Base-by-base conservation (phyloP, 768 basidiomycete species). In the Tricholoma terreum region DNA sequence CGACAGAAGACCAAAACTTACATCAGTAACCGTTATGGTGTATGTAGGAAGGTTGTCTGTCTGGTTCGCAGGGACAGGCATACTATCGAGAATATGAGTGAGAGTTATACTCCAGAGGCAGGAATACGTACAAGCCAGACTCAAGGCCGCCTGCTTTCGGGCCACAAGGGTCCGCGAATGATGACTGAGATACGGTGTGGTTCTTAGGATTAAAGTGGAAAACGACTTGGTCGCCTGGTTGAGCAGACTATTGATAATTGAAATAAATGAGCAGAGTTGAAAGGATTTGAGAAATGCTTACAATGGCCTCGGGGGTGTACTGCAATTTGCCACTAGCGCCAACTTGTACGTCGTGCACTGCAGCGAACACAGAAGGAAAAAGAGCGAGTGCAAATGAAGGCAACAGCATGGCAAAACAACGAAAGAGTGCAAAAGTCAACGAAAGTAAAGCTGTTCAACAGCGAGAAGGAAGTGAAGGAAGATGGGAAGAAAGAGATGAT, bases 201-300 rank as follows among this genome's bases (percentile, higher is more conserved):
- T 84, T 84, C 65, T 79, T 83, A 40, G 80, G 78, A 57, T 80
- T 71, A 73, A 85, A 86, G 58, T 80, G 78, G 74, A 84, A 86
- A 57, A 81, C 75, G 49, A 86, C 82, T 67, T 81, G 80, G 67
- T 86, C 84, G 52, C 84, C 84, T 55, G 72, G 65, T 40, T 72
- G 63, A 17, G 82, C 84, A 56, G 66, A 65, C 81, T 82, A 62
- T 17, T 63, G 34, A 38, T n/a, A n/a, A n/a, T 43, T 45, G 22
- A 14, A 54, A 33, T 7, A 27, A 54, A 10, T 43, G n/a, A 58
- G 15, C 38, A 12, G 48, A 50, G 22, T 22, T 42, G 43, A 24
- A 53, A 12, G n/a, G 34, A 17, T 30, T 43, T 31, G 30, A 56
- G 22, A 43, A 45, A 53, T 8, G 67, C 79, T 50, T 63, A 84